Evolutionary conservation across 2,329 filamentous ascomycete genomes (phyloP).

Genomic region (Dactylellina cionopaga): DNA sequence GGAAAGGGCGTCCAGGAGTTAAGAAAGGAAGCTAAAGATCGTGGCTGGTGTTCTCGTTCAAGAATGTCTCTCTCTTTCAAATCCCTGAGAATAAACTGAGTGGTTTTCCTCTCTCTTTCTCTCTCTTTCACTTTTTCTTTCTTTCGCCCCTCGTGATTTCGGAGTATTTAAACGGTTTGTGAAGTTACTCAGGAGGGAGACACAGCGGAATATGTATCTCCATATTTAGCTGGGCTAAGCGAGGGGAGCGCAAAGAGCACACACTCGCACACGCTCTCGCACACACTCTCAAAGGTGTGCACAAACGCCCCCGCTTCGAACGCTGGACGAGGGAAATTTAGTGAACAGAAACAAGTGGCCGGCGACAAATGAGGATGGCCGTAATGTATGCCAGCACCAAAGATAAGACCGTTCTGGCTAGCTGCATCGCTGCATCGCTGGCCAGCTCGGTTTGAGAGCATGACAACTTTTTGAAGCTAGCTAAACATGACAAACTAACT

Average conservation of each 20-base stretch:
- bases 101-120: too few relatives aligned
- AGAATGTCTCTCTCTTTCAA: constrained; percentile 34
- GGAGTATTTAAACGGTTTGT: constrained; percentile 17
- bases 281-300: constrained; percentile 8
- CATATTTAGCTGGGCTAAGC: constrained; percentile 49
- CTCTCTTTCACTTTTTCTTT: too few relatives aligned
- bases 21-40: constrained; percentile 10
- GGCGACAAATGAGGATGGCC: constrained; percentile 46
- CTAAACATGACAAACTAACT: constrained; percentile 33
- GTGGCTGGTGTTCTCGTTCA: constrained; percentile 19
- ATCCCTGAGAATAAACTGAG: constrained; percentile 26
- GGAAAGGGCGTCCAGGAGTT: not conserved
- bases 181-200: constrained; percentile 22
- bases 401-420: constrained; percentile 40
- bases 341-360: constrained; percentile 36
- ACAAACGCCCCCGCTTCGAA: not conserved
- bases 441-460: too few relatives aligned
- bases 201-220: constrained; percentile 30
- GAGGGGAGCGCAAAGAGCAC: constrained; percentile 6
- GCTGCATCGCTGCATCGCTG: constrained; percentile 52
- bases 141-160: constrained; percentile 33
- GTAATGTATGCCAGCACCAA: constrained; percentile 35
- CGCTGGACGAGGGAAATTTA: constrained; percentile 2
- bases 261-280: constrained; percentile 2
- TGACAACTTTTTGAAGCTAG: too few relatives aligned